phyloP scores from a whole-genome alignment of 176 grass and related monocot genomes.

The Oryza officinalis region DNA sequence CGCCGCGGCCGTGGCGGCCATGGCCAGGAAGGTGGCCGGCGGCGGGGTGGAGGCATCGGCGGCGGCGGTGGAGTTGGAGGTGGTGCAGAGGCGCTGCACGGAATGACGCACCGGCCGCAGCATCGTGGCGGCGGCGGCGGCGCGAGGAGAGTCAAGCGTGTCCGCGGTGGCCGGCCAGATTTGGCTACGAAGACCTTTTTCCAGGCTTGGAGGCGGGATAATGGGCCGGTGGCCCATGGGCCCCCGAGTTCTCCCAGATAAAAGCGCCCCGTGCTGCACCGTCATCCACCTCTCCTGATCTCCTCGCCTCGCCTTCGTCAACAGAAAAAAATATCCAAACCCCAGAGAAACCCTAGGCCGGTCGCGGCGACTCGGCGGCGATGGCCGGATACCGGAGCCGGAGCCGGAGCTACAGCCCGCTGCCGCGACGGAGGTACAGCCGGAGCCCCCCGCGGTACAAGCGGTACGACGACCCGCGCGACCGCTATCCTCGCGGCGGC shows the following conservation, averaged over 20 bases:
- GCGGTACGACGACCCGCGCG: constrained; percentile 56
- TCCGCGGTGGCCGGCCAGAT: not conserved
- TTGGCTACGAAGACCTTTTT: not conserved
- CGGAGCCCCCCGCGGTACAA: constrained; percentile 58
- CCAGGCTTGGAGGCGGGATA: not conserved
- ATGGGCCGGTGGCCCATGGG: constrained; percentile 12
- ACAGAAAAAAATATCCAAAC: constrained; percentile 13
- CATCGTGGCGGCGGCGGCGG: constrained; percentile 28
- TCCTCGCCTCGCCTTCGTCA: too few species aligned
- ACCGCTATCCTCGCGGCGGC: constrained; percentile 32
- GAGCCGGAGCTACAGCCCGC: constrained; percentile 56
- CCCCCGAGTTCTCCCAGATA: not conserved
- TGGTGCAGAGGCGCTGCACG: constrained; percentile 39
- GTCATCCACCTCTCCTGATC: too few species aligned
- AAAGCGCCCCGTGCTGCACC: not conserved
- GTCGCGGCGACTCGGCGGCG: not conserved
- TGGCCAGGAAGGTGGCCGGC: constrained; percentile 26
- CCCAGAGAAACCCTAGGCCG: constrained; percentile 41
- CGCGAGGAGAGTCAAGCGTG: not conserved
- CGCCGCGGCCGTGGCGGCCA: not conserved
- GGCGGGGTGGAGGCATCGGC: not conserved
- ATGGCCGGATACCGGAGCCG: constrained; percentile 63
- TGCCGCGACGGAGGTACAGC: constrained; percentile 38
- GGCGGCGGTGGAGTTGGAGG: constrained; percentile 7
- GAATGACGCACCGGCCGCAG: constrained; percentile 12